Conservation (phyloP, 805 yeast species). For the Candida sanyiensis region DNA sequence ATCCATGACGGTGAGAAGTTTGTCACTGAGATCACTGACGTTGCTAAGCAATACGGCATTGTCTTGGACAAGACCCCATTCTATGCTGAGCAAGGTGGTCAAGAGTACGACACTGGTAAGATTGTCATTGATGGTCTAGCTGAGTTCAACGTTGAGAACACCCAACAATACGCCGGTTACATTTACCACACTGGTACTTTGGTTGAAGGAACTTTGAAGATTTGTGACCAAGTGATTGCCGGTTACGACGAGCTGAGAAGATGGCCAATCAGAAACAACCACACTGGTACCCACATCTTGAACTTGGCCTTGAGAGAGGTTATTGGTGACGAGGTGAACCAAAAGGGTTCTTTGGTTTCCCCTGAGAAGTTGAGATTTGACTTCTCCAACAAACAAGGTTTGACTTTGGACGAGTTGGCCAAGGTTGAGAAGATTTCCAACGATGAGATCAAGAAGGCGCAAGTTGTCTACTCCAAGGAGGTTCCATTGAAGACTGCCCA, state of each 20-base stretch:
- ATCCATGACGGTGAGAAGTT: slow-evolving; percentile 64
- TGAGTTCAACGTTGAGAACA: slow-evolving; percentile 87
- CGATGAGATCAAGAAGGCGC: slow-evolving; percentile 62
- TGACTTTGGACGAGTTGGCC: slow-evolving; percentile 63
- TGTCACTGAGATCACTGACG: slow-evolving; percentile 41
- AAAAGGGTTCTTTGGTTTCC: slow-evolving; percentile 94
- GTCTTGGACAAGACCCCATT: slow-evolving; percentile 86
- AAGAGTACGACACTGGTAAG: slow-evolving; percentile 92
- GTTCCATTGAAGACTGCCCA: slow-evolving; percentile 71
- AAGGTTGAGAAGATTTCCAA: slow-evolving; percentile 73
- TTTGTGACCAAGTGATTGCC: slow-evolving; percentile 71
- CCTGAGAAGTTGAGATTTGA: slow-evolving; percentile 95
- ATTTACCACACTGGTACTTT: slow-evolving; percentile 90
- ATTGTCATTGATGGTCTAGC: slow-evolving; percentile 81
- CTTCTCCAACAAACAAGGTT: slow-evolving; percentile 87
- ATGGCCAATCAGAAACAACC: slow-evolving; percentile 95
- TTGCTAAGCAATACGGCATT: slow-evolving; percentile 63
- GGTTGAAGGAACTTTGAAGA: slow-evolving; percentile 66
- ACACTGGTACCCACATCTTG: slow-evolving; percentile 95
- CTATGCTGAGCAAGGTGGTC: slow-evolving; percentile 99
- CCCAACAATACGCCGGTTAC: slow-evolving; percentile 89
- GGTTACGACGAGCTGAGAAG: slow-evolving; percentile 90
- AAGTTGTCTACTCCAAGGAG: slow-evolving; percentile 74
- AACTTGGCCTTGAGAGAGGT: slow-evolving; percentile 84
- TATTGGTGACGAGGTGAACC: slow-evolving; percentile 85